A percentile compares a stretch with the other conserved stretches of the same genome.
Conservation (phyloP, 2,329 filamentous ascomycete genomes). For the Aureobasidium sp. region DNA sequence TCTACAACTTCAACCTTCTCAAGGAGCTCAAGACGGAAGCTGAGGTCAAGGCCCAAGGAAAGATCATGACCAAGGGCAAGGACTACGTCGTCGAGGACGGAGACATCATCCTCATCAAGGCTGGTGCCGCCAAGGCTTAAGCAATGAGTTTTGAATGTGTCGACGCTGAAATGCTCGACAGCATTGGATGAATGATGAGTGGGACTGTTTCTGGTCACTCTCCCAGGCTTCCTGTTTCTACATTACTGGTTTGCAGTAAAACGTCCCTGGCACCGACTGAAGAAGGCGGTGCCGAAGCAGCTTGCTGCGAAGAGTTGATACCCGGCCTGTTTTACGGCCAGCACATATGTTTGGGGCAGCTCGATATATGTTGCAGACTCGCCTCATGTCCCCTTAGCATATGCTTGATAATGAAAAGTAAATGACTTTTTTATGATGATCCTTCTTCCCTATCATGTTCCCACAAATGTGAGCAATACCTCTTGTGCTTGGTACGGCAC, state of each 20-base stretch:
- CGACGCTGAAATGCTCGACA: not conserved
- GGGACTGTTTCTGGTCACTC: not conserved
- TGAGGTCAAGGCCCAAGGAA: constrained; percentile 85
- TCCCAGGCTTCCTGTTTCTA: constrained; percentile 1
- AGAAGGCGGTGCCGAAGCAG: not conserved
- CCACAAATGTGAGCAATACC: not conserved
- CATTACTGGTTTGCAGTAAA: not conserved
- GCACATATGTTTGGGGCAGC: constrained; percentile 1
- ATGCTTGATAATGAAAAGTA: constrained; percentile 15
- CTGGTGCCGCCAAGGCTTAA: constrained; percentile 64
- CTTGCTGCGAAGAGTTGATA: constrained; percentile 14
- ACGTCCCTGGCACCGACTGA: not conserved
- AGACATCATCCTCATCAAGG: constrained; percentile 81
- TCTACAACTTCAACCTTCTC: constrained; percentile 79
- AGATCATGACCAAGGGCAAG: constrained; percentile 98
- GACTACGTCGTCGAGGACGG: constrained; percentile 87
- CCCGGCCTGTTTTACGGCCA: constrained; percentile 5
- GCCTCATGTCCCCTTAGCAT: not conserved
- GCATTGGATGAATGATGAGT: not conserved
- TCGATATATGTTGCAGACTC: not conserved
- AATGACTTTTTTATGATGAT: constrained; percentile 12
- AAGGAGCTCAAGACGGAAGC: constrained; percentile 85
- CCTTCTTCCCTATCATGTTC: not conserved
- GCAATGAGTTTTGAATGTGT: not conserved
- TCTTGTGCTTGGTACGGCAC: not conserved